Evolutionary conservation across 2,329 filamentous ascomycete species (phyloP).

Genomic region (Hypoxylon sp.): DNA sequence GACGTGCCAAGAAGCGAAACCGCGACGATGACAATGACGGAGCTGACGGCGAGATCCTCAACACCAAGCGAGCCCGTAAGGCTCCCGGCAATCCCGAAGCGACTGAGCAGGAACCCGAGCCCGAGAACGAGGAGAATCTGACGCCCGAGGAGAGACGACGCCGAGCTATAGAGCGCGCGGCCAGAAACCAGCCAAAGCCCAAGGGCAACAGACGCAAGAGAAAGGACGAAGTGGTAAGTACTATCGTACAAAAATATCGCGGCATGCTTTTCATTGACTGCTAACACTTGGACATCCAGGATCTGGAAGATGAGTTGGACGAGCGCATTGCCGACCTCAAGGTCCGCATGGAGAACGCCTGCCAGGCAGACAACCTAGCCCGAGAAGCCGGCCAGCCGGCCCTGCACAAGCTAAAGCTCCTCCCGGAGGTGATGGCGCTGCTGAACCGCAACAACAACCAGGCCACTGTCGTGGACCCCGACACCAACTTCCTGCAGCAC

Average conservation of each 20-base stretch:
- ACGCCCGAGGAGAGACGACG: constrained; percentile 85
- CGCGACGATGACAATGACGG: constrained; percentile 61
- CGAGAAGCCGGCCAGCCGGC: constrained; percentile 82
- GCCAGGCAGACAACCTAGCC: constrained; percentile 83
- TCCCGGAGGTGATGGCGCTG: constrained; percentile 87
- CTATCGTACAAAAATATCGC: not conserved
- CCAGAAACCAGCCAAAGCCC: constrained; percentile 89
- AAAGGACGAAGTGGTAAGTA: constrained; percentile 84
- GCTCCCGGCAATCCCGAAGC: constrained; percentile 48
- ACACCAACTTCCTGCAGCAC: constrained; percentile 92
- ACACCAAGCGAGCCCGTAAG: constrained; percentile 58
- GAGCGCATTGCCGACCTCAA: constrained; percentile 89
- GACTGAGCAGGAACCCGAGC: constrained; percentile 62
- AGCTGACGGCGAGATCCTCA: constrained; percentile 53
- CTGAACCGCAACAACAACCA: constrained; percentile 90
- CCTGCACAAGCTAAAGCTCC: constrained; percentile 89
- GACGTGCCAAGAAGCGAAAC: constrained; percentile 71
- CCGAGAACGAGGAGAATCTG: constrained; percentile 78
- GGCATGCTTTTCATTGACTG: not conserved
- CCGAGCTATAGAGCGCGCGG: constrained; percentile 82
- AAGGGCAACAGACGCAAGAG: constrained; percentile 76
- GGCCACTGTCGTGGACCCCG: constrained; percentile 86
- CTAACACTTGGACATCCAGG: constrained; percentile 57
- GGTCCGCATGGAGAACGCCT: constrained; percentile 88
- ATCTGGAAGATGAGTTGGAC: constrained; percentile 89